Percentiles rank a stretch among this genome's conserved stretches.
Evolutionary conservation across 306 rosid species (phyloP).

Genomic region (Carpinus viminea): DNA sequence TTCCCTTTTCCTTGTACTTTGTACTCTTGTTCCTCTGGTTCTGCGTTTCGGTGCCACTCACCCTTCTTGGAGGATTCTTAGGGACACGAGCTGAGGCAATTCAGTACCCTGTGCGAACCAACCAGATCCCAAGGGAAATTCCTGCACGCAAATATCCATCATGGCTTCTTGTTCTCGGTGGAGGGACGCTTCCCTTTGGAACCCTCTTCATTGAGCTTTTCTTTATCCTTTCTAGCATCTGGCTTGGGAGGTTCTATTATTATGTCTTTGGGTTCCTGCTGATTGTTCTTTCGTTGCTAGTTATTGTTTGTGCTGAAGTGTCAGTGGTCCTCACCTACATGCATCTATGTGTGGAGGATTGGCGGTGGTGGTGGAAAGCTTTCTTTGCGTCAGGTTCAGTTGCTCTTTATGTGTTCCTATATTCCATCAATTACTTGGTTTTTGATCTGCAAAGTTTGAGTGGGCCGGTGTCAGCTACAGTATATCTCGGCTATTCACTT

Average conservation of each 20-base stretch:
- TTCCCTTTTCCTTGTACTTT: conserved; percentile 87
- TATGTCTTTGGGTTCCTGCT: conserved; percentile 89
- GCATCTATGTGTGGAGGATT: conserved; percentile 98
- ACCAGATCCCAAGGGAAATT: conserved; percentile 95
- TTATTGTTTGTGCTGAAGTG: conserved; percentile 90
- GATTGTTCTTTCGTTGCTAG: conserved; percentile 71
- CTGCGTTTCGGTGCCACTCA: conserved; percentile 95
- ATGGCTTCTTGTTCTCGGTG: conserved; percentile 97
- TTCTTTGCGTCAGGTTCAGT: conserved; percentile 96
- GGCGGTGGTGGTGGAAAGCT: conserved; percentile 99
- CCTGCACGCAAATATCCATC: conserved; percentile 91
- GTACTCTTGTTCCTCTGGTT: conserved; percentile 84
- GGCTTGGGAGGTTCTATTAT: conserved; percentile 98
- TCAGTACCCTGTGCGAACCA: conserved; percentile 81
- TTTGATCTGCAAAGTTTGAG: conserved; percentile 96
- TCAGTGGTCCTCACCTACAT: conserved; percentile 95
- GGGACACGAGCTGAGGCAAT: conserved; percentile 78
- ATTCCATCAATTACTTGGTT: conserved; percentile 92
- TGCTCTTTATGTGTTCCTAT: conserved; percentile 80
- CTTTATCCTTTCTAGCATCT: conserved; percentile 96
- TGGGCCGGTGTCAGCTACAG: conserved; percentile 86
- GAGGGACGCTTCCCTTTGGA: conserved; percentile 96
- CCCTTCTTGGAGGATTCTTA: conserved; percentile 84
- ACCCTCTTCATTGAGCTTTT: conserved; percentile 96
- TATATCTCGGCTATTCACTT: conserved; percentile 88